phyloP scores from a whole-genome alignment of 2,329 filamentous ascomycete species.

The Pseudogymnoascus sp. region DNA sequence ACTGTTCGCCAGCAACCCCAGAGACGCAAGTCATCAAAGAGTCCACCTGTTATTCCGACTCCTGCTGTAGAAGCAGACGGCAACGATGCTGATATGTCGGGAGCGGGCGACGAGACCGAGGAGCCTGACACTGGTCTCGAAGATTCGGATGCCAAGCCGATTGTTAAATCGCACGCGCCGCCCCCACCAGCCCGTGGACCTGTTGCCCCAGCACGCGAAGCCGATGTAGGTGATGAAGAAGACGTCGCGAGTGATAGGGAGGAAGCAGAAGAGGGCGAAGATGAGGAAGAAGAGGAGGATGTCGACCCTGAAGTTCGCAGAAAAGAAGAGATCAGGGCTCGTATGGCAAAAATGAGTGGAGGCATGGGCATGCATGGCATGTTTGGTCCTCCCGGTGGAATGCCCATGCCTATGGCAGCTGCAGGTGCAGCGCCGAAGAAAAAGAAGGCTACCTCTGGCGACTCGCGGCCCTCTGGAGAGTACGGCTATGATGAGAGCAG shows the following conservation, averaged over 20 bases:
- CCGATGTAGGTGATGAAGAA: slow-evolving; percentile 40
- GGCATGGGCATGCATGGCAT: slow-evolving; percentile 96
- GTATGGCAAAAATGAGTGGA: slow-evolving; percentile 98
- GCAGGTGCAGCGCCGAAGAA: slow-evolving; percentile 50
- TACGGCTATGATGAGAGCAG: slow-evolving; percentile 34
- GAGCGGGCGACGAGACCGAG: slow-evolving; percentile 55
- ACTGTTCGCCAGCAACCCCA: slow-evolving; percentile 35
- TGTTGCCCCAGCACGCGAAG: slow-evolving; percentile 29
- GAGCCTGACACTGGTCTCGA: slow-evolving; percentile 60
- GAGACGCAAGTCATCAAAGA: slow-evolving; percentile 46
- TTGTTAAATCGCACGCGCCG: slow-evolving; percentile 16
- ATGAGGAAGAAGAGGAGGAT: slow-evolving; percentile 74
- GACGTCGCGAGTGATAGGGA: slow-evolving; percentile 36
- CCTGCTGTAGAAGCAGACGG: slow-evolving; percentile 37
- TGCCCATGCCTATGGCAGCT: slow-evolving; percentile 49
- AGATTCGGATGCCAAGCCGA: slow-evolving; percentile 56
- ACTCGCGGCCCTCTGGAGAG: slow-evolving; percentile 38
- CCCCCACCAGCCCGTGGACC: slow-evolving; percentile 33
- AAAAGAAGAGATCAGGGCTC: slow-evolving; percentile 78
- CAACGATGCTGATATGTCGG: slow-evolving; percentile 58
- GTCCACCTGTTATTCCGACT: slow-evolving; percentile 24
- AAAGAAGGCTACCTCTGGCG: slow-evolving; percentile 28
- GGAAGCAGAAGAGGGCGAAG: slow-evolving; percentile 48
- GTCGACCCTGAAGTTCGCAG: slow-evolving; percentile 79
- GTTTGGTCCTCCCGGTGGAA: slow-evolving; percentile 65